phyloP scores from a whole-genome alignment of 768 basidiomycete species.

The Phlebiopsis flavidoalba region DNA sequence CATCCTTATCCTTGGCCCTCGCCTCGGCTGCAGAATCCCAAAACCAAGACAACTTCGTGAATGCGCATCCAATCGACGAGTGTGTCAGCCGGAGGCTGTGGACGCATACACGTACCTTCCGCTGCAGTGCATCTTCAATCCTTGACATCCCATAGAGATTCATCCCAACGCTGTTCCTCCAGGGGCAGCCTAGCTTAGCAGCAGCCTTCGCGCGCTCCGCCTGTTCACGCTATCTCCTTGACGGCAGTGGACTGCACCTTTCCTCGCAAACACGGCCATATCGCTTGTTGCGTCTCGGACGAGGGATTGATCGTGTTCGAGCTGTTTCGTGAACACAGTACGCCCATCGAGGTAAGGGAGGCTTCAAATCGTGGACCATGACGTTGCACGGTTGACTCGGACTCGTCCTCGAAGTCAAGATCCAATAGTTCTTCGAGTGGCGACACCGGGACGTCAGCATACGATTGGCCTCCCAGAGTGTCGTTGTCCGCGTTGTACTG shows the following conservation, averaged over 20 bases:
- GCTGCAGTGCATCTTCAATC: slow-evolving; percentile 93
- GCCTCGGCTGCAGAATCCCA: slow-evolving; percentile 41
- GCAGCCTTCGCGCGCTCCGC: slow-evolving; percentile 95
- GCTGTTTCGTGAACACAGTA: slow-evolving; percentile 91
- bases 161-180: slow-evolving; percentile 94
- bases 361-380: slow-evolving; percentile 94
- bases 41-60: slow-evolving; percentile 57
- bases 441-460: slow-evolving; percentile 95
- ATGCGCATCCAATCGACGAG: slow-evolving; percentile 64
- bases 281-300: slow-evolving; percentile 91
- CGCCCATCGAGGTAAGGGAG: slow-evolving; percentile 97
- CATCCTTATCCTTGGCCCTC: slow-evolving; percentile 40
- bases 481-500: slow-evolving; percentile 99
- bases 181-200: slow-evolving; percentile 86
- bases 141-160: slow-evolving; percentile 97
- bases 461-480: slow-evolving; percentile 96
- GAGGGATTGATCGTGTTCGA: slow-evolving; percentile 92
- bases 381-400: slow-evolving; percentile 96
- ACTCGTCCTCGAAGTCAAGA: slow-evolving; percentile 94
- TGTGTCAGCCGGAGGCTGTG: slow-evolving; percentile 15
- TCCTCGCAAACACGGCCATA: slow-evolving; percentile 94
- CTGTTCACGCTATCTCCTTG: slow-evolving; percentile 93
- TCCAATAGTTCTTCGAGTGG: slow-evolving; percentile 83
- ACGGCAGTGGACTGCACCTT: slow-evolving; percentile 94
- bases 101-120: slow-evolving; percentile 58